A percentile compares a stretch with the other conserved stretches of the same genome.
Conservation (phyloP, 1,284 basidiomycete species). For the Cutaneotrichosporon mucoides region DNA sequence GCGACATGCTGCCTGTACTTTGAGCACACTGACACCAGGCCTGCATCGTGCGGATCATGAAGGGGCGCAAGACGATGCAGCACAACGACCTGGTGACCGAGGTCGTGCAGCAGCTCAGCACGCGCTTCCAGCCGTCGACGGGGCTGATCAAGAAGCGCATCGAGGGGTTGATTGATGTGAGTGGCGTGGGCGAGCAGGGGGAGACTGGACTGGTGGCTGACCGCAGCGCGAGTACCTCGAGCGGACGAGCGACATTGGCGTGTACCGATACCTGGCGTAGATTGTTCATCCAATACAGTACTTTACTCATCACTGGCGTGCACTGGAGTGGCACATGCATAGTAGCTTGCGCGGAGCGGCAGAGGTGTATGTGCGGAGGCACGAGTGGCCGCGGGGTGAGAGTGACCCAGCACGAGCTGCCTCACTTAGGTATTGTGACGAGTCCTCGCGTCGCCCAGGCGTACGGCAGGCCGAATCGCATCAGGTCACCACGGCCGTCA, state of each 20-base stretch:
- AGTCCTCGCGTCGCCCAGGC: no score
- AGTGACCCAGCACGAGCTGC: no score
- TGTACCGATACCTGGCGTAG: conserved; percentile 46
- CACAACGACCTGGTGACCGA: conserved; percentile 90
- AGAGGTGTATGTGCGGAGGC: no score
- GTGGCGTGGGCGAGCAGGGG: background rate
- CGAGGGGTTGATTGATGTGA: conserved; percentile 88
- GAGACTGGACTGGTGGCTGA: background rate
- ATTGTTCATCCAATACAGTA: no score
- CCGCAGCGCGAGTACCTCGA: conserved; percentile 48
- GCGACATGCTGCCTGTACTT: no score
- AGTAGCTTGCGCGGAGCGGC: no score
- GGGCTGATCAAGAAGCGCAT: conserved; percentile 88
- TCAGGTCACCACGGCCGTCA: no score
- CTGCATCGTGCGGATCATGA: conserved; percentile 97
- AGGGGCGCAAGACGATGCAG: conserved; percentile 82
- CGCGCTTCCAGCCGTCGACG: conserved; percentile 82
- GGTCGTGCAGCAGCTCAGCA: conserved; percentile 77
- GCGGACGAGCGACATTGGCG: conserved; percentile 40
- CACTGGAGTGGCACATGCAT: no score
- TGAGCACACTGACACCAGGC: conserved; percentile 57
- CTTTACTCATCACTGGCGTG: no score
- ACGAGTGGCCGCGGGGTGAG: no score
- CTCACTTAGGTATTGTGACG: no score
- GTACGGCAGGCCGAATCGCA: no score